Evolutionary conservation across 1,284 basidiomycete species (phyloP).

Genomic region (Puccinia horiana): DNA sequence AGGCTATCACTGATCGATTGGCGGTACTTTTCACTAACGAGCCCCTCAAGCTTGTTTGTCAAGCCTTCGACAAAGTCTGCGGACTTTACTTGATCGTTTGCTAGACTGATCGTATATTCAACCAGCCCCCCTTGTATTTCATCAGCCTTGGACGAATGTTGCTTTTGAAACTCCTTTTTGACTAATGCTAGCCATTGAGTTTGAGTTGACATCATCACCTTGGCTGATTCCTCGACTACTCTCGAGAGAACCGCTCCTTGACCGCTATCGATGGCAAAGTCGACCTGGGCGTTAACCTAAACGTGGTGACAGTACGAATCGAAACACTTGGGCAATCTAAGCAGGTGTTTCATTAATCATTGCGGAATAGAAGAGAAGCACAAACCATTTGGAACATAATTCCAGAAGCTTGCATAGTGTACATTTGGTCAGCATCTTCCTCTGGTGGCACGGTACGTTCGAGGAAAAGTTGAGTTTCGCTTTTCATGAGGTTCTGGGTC

Average conservation of each 20-base stretch:
- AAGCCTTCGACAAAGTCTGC: slow-evolving; percentile 90
- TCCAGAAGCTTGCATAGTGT: slow-evolving; percentile 86
- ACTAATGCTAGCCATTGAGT: slow-evolving; percentile 82
- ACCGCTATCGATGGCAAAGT: slow-evolving; percentile 90
- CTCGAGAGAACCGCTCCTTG: slow-evolving; percentile 90
- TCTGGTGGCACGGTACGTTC: slow-evolving; percentile 83
- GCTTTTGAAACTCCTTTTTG: slow-evolving; percentile 82
- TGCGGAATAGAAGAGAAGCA: not conserved
- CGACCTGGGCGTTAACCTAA: slow-evolving; percentile 89
- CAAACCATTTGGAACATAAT: slow-evolving; percentile 81
- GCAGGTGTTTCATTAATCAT: slow-evolving; percentile 57
- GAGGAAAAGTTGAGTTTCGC: slow-evolving; percentile 82
- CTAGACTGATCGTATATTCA: slow-evolving; percentile 96
- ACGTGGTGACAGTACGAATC: not conserved
- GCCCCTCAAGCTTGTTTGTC: slow-evolving; percentile 78
- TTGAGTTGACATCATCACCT: slow-evolving; percentile 88
- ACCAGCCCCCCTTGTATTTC: slow-evolving; percentile 84
- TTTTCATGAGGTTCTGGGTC: slow-evolving; percentile 89
- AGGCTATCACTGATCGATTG: slow-evolving; percentile 77
- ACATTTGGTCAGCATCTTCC: slow-evolving; percentile 80
- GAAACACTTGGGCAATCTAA: not conserved
- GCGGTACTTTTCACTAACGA: slow-evolving; percentile 91
- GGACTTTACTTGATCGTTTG: slow-evolving; percentile 95
- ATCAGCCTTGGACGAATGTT: slow-evolving; percentile 73
- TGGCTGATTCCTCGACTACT: slow-evolving; percentile 82